phyloP scores from a whole-genome alignment of 306 rosid species.

The Dryas alaskensis region DNA sequence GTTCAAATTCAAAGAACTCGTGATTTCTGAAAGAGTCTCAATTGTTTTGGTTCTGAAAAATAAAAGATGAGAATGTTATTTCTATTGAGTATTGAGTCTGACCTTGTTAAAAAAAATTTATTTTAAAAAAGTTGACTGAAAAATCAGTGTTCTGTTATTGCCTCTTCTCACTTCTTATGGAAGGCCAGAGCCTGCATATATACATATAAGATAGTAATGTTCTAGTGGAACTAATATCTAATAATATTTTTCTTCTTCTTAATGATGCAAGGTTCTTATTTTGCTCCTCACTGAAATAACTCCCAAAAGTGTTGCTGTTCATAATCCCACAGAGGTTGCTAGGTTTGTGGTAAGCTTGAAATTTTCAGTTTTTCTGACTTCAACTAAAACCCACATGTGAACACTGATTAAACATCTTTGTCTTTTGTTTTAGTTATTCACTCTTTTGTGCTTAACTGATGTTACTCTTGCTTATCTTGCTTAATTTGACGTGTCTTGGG shows the following conservation, averaged over 20 bases:
- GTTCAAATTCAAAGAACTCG: neutral
- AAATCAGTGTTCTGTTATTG: neutral
- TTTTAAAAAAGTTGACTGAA: neutral
- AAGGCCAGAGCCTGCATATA: conserved; percentile 1
- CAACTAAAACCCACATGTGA: neutral
- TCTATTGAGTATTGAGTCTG: neutral
- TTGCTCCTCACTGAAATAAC: conserved; percentile 99
- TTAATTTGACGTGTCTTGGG: conserved; percentile 26
- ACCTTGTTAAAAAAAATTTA: neutral
- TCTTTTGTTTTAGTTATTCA: conserved; percentile 14
- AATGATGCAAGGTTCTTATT: conserved; percentile 75
- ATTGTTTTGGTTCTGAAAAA: neutral
- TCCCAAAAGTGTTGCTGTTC: conserved; percentile 97
- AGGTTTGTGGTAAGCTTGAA: conserved; percentile 83
- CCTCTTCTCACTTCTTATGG: neutral
- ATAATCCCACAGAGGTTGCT: conserved; percentile 93
- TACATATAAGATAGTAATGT: neutral
- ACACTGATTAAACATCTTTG: conserved; percentile 9
- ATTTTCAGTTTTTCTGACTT: neutral
- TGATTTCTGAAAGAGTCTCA: neutral
- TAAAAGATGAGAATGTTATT: neutral
- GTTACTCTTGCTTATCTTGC: conserved; percentile 21
- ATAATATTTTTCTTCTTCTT: conserved; percentile 9
- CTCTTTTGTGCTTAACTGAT: conserved; percentile 14
- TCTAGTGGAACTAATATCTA: neutral